Percentiles rank a stretch among this genome's conserved stretches.
Conservation (phyloP, 1,284 basidiomycete species). For the Trichosporon inkin region DNA sequence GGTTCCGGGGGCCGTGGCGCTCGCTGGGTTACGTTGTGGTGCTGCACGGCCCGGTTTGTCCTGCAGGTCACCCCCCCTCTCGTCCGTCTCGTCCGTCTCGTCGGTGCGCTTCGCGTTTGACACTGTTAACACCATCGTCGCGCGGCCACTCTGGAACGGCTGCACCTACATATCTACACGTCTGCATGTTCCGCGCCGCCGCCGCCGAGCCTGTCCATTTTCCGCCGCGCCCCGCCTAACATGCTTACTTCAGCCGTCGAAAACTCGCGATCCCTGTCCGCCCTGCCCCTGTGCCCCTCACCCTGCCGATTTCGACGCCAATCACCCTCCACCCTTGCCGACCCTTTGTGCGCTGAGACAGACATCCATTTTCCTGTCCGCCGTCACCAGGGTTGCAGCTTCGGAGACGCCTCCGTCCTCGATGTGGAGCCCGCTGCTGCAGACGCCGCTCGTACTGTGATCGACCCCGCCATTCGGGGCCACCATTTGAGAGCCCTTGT, state of each 20-base stretch:
- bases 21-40: too few relatives aligned
- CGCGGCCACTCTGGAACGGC: too few relatives aligned
- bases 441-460: background rate
- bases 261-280: background rate
- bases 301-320: background rate
- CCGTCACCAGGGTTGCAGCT: background rate
- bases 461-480: background rate
- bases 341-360: slow-evolving; percentile 1
- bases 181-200: background rate
- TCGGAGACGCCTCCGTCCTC: background rate
- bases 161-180: background rate
- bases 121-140: background rate
- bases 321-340: slow-evolving; percentile 1
- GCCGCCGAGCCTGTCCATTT: background rate
- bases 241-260: background rate
- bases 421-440: background rate
- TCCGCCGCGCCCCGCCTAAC: background rate
- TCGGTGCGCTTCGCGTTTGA: background rate
- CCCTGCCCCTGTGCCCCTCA: too few relatives aligned
- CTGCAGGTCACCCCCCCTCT: background rate
- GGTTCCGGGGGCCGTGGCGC: too few relatives aligned
- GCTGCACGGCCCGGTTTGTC: too few relatives aligned
- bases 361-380: background rate
- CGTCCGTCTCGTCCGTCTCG: background rate
- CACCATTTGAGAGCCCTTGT: background rate